Conservation (phyloP, 345 rosid species). For the Viola odorata region DNA sequence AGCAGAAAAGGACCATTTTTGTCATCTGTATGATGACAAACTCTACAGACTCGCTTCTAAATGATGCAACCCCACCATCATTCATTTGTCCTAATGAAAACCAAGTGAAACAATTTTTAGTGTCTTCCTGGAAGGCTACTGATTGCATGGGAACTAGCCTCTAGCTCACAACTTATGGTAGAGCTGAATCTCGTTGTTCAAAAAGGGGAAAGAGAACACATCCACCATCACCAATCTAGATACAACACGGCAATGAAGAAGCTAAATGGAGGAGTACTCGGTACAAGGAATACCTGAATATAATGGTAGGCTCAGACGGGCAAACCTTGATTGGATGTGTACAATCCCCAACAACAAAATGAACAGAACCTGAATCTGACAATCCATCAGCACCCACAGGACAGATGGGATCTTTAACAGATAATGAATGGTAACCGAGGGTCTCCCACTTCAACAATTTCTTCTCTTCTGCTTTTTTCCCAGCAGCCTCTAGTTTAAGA, state of each 20-base stretch:
- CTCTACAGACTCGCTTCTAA: too few relatives aligned
- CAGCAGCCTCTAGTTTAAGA: conserved; percentile 51
- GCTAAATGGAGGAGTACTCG: background rate
- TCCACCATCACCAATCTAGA: too few relatives aligned
- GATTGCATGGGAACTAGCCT: background rate
- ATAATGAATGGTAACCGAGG: conserved; percentile 61
- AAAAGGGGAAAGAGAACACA: too few relatives aligned
- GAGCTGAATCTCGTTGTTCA: too few relatives aligned
- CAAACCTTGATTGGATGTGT: conserved; percentile 56
- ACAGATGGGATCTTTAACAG: conserved; percentile 47
- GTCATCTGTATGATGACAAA: too few relatives aligned
- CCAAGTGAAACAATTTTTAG: background rate
- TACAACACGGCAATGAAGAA: background rate
- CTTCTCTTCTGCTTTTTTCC: conserved; percentile 65
- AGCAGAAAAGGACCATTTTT: background rate
- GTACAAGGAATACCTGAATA: conserved; percentile 55
- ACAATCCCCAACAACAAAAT: conserved; percentile 79
- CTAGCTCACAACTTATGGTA: too few relatives aligned
- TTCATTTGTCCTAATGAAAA: background rate
- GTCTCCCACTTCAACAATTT: conserved; percentile 68
- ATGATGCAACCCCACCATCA: too few relatives aligned
- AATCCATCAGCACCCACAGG: conserved; percentile 39
- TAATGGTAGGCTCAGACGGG: conserved; percentile 57
- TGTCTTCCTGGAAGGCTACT: background rate
- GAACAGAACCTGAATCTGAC: conserved; percentile 55